A percentile compares a stretch with the other conserved stretches of the same genome.
Conservation (phyloP, 768 basidiomycete genomes). For the Pleurotus salmoneostramineus region DNA sequence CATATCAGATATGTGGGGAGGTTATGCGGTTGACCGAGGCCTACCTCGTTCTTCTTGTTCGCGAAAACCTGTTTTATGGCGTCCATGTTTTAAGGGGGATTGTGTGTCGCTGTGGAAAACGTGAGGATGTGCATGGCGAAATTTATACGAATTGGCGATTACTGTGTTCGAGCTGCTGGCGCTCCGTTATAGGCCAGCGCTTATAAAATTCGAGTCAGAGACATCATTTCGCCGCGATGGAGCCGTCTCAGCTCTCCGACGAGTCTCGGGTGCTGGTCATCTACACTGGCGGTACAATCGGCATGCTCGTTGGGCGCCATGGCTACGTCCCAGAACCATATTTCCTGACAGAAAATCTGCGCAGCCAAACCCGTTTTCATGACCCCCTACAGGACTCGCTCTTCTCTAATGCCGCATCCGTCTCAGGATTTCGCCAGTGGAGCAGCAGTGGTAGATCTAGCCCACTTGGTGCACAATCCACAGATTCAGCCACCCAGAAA, state of each 20-base stretch:
- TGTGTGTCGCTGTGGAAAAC: constrained; percentile 9
- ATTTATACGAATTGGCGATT: not conserved
- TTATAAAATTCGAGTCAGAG: too few relatives aligned
- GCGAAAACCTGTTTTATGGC: constrained; percentile 67
- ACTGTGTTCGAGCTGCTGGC: constrained; percentile 5
- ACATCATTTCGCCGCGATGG: constrained; percentile 31
- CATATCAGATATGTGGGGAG: not conserved
- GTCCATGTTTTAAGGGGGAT: constrained; percentile 47
- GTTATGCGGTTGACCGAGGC: constrained; percentile 1
- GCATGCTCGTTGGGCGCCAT: constrained; percentile 75
- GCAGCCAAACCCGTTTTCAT: constrained; percentile 84
- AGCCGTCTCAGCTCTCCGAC: constrained; percentile 43
- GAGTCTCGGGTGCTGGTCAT: constrained; percentile 84
- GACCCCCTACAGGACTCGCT: constrained; percentile 86
- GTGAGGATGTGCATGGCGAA: not conserved
- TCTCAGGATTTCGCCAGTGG: constrained; percentile 80
- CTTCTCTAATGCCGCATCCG: constrained; percentile 75
- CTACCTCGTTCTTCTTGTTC: constrained; percentile 55
- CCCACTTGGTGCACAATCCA: constrained; percentile 23
- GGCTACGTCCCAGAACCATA: constrained; percentile 86
- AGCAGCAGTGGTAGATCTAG: constrained; percentile 58
- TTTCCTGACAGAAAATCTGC: constrained; percentile 81
- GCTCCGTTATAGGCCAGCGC: not conserved
- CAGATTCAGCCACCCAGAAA: constrained; percentile 9
- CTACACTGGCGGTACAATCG: constrained; percentile 90